Conservation (phyloP, 768 basidiomycete genomes). For the Lactarius sanguifluus region DNA sequence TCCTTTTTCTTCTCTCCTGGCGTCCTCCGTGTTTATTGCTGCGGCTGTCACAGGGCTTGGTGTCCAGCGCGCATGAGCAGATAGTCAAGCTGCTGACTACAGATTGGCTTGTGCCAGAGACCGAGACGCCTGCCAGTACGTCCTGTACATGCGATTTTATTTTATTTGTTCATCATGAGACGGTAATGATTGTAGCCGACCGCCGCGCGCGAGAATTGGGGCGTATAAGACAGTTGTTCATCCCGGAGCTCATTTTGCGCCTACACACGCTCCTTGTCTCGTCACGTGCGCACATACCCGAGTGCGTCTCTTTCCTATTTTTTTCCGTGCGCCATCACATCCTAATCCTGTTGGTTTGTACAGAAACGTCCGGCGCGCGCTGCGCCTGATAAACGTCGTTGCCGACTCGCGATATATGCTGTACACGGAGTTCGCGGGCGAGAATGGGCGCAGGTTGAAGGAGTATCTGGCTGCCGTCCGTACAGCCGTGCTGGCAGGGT, state of each 20-base stretch:
- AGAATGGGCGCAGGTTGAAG: constrained; percentile 57
- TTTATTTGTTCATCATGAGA: constrained; percentile 11
- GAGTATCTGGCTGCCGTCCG: constrained; percentile 77
- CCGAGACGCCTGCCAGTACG: constrained; percentile 34
- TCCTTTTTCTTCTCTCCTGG: not conserved
- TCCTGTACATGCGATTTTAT: too few species aligned
- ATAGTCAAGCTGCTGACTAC: constrained; percentile 70
- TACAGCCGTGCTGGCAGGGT: constrained; percentile 68
- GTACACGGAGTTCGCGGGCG: constrained; percentile 76
- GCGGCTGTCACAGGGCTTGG: constrained; percentile 43
- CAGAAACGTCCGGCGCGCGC: constrained; percentile 74
- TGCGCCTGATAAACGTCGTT: constrained; percentile 80
- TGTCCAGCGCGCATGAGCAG: constrained; percentile 64
- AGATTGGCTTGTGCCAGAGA: constrained; percentile 71
- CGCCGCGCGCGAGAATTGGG: constrained; percentile 64
- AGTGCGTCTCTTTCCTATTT: constrained; percentile 47
- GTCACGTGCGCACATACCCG: constrained; percentile 62
- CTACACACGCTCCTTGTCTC: constrained; percentile 70
- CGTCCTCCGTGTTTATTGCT: not conserved
- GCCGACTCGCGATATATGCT: constrained; percentile 74
- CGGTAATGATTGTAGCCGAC: constrained; percentile 40
- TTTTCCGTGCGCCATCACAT: not conserved
- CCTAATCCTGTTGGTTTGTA: not conserved
- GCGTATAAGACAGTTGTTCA: constrained; percentile 83
- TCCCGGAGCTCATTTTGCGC: constrained; percentile 87